Evolutionary conservation across 768 basidiomycete species (phyloP), one percentile per base, ranked within the genome.

Genomic region (Suillus bovinus): DNA sequence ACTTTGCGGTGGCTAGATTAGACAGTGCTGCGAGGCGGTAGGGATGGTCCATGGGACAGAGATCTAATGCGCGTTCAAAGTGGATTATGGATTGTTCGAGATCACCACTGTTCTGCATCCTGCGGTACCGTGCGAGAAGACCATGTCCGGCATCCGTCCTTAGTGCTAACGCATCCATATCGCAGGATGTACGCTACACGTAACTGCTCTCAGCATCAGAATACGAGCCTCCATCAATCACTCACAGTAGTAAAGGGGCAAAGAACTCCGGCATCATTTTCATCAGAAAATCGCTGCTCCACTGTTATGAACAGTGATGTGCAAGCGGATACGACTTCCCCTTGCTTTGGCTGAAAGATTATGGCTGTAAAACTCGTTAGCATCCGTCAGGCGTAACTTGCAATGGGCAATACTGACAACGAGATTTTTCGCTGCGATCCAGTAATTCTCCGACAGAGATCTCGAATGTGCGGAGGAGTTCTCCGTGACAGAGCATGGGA

Each of bases 401-500:
- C 9, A 20, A 22, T 17, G 8, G 31, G 8, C 31, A 24, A 14
- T 5, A 59, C 60, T 61, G n/a, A 61, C 60, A 31, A 27, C 20
- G 36, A 0, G 47, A 29, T 13, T 41, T 39, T 39, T 39, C 39
- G 16, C 39, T 39, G 16, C 6, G 39, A 41, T 41, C 39, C 39
- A 55, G 5, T 33, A 61, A 41, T 17, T 61, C 38, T 13, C 22
- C 27, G 6, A 42, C 41, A 13, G 16, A 42, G 47, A 61, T 60
- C 54, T 63, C 39, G 3, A 57, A 47, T 31, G 16, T 16, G 29
- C 16, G n/a, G 17, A 65, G 47, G 24, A n/a, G 5, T 24, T 65
- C 64, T 39, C 64, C 62, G 1, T n/a, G 39, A 20, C 64, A 59
- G 27, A 65, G 20, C 34, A 46, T 63, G 24, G 41, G 46, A 14